Evolutionary conservation across 306 rosid species (phyloP), one percentile per base, ranked within the genome.

Genomic region (Cicer chorassanicum): DNA sequence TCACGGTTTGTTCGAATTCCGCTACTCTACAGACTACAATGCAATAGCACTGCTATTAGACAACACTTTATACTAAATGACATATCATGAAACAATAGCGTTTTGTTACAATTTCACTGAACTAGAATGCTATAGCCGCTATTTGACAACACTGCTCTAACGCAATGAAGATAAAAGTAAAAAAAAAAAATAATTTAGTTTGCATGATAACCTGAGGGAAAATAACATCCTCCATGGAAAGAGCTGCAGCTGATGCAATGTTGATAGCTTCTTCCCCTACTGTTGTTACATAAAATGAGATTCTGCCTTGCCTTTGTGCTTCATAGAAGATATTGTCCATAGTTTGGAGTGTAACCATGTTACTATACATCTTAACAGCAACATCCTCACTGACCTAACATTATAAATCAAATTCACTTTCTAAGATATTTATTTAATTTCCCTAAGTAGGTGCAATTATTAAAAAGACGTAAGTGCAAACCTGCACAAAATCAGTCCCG

Each of bases 261-360:
- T 89, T 93, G 71, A 88, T 81, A 69, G 97, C 96, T 83, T 93
- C 98, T 85, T 93, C 97, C 64, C 97, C 98, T 10, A 11, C 57
- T 29, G 97, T 65, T 6, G 97, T 91, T 74, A 84, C n/a, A 78
- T 91, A 93, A 70, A 93, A 93, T 2, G 97, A 93, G 50, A 93
- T 87, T 74, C 98, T 89, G 8, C 98, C 98, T 83, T 93, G 98
- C 80, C 98, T 88, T 82, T 93, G 98, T 29, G 91, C 92, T 84
- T 91, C 98, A 69, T 91, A 91, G 86, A 91, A 89, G 73, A 93
- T 82, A 55, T 82, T 88, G 81, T 93, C 98, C 98, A 93, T 91
- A n/a, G 83, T 86, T 78, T 88, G 98, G 34, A 91, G 96, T 5
- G 92, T 83, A 72, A 87, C 89, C 97, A 93, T 93, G 59, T 86